phyloP scores from a whole-genome alignment of 2,329 filamentous ascomycete species.

The Amauroascus niger region DNA sequence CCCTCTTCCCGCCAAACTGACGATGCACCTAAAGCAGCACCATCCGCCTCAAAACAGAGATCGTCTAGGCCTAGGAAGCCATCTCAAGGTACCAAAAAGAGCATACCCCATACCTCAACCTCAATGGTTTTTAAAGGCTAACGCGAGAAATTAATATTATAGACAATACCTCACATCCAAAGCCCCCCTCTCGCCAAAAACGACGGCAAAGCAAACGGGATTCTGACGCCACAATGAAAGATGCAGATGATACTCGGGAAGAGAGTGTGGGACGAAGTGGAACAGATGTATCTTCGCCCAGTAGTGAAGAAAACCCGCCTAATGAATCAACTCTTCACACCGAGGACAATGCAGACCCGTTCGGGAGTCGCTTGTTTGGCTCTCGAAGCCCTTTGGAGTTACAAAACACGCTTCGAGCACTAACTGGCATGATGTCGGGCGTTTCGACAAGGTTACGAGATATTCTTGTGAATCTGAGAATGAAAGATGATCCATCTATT shows the following conservation, averaged over 20 bases:
- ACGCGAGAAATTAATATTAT: not conserved
- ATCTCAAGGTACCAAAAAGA: conserved; percentile 39
- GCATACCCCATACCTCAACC: conserved; percentile 1
- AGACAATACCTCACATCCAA: conserved; percentile 31
- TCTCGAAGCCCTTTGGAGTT: conserved; percentile 55
- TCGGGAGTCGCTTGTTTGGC: conserved; percentile 55
- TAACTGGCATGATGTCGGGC: conserved; percentile 87
- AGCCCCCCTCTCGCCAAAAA: conserved; percentile 39
- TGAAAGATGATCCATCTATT: conserved; percentile 74
- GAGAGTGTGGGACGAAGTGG: conserved; percentile 37
- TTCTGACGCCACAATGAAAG: conserved; percentile 61
- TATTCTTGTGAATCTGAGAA: conserved; percentile 63
- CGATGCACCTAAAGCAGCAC: conserved; percentile 46
- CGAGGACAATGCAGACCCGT: conserved; percentile 57
- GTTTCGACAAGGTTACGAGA: conserved; percentile 70
- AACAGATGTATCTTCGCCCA: conserved; percentile 48
- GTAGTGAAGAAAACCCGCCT: conserved; percentile 58
- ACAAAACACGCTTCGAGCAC: conserved; percentile 69
- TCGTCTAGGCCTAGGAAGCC: conserved; percentile 61
- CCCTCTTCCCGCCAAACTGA: conserved; percentile 56
- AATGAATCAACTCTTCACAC: conserved; percentile 31
- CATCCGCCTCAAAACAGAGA: conserved; percentile 59
- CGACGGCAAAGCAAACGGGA: conserved; percentile 46
- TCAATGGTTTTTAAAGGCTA: conserved; percentile 2
- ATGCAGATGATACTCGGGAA: conserved; percentile 49